Evolutionary conservation across 169 alveolate species (phyloP).

Genomic region (Plasmodium knowlesi): DNA sequence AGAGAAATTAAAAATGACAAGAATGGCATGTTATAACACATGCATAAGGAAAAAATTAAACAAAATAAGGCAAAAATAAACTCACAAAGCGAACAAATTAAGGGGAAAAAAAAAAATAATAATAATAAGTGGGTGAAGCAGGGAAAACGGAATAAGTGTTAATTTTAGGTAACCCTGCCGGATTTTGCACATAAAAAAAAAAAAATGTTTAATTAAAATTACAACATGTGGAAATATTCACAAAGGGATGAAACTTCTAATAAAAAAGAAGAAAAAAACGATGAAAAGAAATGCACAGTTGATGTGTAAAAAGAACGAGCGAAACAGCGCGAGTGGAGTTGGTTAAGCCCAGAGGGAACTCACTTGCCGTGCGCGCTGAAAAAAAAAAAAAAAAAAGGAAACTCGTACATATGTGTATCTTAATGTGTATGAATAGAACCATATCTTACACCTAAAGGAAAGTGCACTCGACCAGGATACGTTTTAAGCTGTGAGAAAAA

Average conservation of each 20-base stretch:
- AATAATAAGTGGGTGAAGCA: not conserved
- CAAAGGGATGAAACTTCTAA: not conserved
- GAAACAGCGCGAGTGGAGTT: not conserved
- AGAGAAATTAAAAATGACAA: not conserved
- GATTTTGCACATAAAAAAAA: not conserved
- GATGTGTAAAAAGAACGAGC: not conserved
- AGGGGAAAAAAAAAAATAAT: not conserved
- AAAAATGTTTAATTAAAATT: not conserved
- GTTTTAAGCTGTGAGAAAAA: not conserved
- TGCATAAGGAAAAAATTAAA: not conserved
- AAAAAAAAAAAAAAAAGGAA: not conserved
- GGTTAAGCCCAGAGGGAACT: not conserved
- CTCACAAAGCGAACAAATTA: not conserved
- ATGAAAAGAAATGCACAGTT: not conserved
- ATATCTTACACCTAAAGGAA: not conserved
- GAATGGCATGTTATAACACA: not conserved
- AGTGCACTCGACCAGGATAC: not conserved
- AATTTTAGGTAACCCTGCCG: not conserved
- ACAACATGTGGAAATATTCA: not conserved
- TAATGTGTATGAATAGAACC: constrained; percentile 4
- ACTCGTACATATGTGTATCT: not conserved
- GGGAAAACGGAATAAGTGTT: not conserved
- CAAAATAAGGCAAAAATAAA: not conserved
- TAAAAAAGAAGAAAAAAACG: not conserved
- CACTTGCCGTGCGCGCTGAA: not conserved